Conservation (phyloP, 2,329 filamentous ascomycete genomes). For the Aspergillus sp. region DNA sequence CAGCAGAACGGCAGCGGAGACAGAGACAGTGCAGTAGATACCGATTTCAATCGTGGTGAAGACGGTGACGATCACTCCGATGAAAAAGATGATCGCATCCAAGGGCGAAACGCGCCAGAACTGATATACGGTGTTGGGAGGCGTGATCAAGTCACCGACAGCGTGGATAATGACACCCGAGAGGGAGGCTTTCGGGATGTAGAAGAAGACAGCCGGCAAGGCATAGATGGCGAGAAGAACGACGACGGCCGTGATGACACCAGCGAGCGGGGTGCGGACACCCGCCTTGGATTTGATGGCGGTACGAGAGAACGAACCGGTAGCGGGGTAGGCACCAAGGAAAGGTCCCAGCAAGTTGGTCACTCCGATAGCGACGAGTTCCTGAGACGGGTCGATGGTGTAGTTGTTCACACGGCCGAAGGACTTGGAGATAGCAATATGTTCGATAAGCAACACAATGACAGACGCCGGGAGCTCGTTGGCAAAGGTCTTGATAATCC, state of each 20-base stretch:
- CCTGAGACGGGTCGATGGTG: slow-evolving; percentile 90
- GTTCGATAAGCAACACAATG: slow-evolving; percentile 94
- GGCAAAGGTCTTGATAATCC: slow-evolving; percentile 67
- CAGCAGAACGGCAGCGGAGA: slow-evolving; percentile 75
- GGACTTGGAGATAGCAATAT: slow-evolving; percentile 95
- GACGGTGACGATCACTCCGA: slow-evolving; percentile 84
- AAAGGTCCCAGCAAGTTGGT: slow-evolving; percentile 89
- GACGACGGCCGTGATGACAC: slow-evolving; percentile 80
- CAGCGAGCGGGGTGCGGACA: slow-evolving; percentile 85
- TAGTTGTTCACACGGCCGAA: slow-evolving; percentile 97
- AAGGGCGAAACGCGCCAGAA: slow-evolving; percentile 93
- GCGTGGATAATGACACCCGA: slow-evolving; percentile 94
- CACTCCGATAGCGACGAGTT: slow-evolving; percentile 90
- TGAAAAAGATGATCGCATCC: slow-evolving; percentile 89
- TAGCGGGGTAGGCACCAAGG: slow-evolving; percentile 86
- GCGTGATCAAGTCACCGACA: slow-evolving; percentile 86
- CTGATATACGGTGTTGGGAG: slow-evolving; percentile 86
- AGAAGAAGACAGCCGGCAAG: slow-evolving; percentile 85
- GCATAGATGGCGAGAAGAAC: slow-evolving; percentile 90
- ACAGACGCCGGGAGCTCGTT: slow-evolving; percentile 77
- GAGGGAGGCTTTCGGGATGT: slow-evolving; percentile 79
- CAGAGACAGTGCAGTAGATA: slow-evolving; percentile 79
- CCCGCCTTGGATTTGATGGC: slow-evolving; percentile 97
- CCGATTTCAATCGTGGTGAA: slow-evolving; percentile 89
- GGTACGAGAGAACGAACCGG: slow-evolving; percentile 92